Evolutionary conservation across 2,329 filamentous ascomycete species (phyloP).

Genomic region (Hypoxylon sp.): DNA sequence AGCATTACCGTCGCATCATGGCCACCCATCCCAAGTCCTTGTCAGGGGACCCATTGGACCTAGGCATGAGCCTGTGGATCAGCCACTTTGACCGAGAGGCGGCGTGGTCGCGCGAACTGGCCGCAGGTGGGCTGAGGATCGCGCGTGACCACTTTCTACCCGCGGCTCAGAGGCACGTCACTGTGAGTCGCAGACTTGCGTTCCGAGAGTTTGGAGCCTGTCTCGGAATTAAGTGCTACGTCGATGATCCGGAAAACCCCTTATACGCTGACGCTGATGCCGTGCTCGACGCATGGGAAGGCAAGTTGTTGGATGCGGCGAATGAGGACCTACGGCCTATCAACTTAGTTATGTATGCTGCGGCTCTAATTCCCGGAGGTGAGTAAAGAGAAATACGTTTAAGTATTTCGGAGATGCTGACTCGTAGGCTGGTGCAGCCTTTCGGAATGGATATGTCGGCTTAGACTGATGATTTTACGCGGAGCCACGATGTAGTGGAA

Average conservation of each 20-base stretch:
- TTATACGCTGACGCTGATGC: constrained; percentile 48
- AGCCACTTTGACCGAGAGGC: constrained; percentile 66
- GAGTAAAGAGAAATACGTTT: constrained; percentile 49
- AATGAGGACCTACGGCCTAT: constrained; percentile 66
- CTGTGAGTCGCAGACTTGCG: constrained; percentile 57
- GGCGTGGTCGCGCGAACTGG: constrained; percentile 63
- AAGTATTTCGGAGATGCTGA: neutral
- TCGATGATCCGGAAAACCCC: constrained; percentile 48
- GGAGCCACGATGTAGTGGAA: too few relatives aligned
- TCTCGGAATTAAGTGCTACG: constrained; percentile 63
- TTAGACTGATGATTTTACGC: neutral
- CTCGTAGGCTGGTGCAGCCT: constrained; percentile 21
- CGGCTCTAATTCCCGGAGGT: constrained; percentile 70
- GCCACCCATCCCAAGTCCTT: constrained; percentile 58
- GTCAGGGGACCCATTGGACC: constrained; percentile 67
- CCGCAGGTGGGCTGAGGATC: constrained; percentile 50
- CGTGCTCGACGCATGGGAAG: constrained; percentile 57
- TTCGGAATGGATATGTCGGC: constrained; percentile 28
- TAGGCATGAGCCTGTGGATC: constrained; percentile 73
- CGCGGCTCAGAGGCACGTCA: constrained; percentile 47
- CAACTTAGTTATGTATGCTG: constrained; percentile 70
- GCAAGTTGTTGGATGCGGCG: constrained; percentile 53
- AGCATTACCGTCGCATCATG: constrained; percentile 66
- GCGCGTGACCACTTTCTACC: constrained; percentile 48
- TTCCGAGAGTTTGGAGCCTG: constrained; percentile 70